phyloP scores from a whole-genome alignment of 495 filamentous ascomycete genomes.

The Darksidea phi region DNA sequence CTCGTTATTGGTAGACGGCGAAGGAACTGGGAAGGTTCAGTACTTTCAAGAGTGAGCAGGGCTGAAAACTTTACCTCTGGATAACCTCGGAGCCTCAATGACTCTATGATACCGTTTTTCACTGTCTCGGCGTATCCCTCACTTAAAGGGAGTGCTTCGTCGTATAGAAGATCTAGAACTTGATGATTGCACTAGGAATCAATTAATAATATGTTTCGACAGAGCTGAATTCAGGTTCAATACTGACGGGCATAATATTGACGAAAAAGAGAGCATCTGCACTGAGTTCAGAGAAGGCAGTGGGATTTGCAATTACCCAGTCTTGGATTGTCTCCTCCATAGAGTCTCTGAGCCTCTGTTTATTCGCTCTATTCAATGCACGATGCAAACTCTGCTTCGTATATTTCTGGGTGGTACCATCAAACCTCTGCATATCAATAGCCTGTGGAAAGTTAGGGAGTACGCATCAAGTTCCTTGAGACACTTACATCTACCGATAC shows the following conservation, averaged over 20 bases:
- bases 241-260: conserved; percentile 2
- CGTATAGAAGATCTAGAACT: too few relatives aligned
- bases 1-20: too few relatives aligned
- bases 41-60: not conserved
- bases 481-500: not conserved
- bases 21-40: not conserved
- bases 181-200: too few relatives aligned
- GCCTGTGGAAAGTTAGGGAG: too few relatives aligned
- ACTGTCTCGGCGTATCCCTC: too few relatives aligned
- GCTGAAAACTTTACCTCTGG: too few relatives aligned
- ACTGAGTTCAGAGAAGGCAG: conserved; percentile 2
- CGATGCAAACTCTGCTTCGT: not conserved
- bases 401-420: too few relatives aligned
- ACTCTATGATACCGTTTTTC: too few relatives aligned
- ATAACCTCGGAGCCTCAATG: too few relatives aligned
- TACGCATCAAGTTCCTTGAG: too few relatives aligned
- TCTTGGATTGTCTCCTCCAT: not conserved
- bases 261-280: conserved; percentile 1
- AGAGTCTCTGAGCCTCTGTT: not conserved
- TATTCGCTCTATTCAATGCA: not conserved
- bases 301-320: not conserved
- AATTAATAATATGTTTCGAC: not conserved
- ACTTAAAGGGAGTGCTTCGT: too few relatives aligned
- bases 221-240: not conserved
- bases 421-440: too few relatives aligned